A percentile compares a stretch with the other conserved stretches of the same genome.
Evolutionary conservation across 2,329 filamentous ascomycete species (phyloP).

Genomic region (Sphaceloma murrayae): DNA sequence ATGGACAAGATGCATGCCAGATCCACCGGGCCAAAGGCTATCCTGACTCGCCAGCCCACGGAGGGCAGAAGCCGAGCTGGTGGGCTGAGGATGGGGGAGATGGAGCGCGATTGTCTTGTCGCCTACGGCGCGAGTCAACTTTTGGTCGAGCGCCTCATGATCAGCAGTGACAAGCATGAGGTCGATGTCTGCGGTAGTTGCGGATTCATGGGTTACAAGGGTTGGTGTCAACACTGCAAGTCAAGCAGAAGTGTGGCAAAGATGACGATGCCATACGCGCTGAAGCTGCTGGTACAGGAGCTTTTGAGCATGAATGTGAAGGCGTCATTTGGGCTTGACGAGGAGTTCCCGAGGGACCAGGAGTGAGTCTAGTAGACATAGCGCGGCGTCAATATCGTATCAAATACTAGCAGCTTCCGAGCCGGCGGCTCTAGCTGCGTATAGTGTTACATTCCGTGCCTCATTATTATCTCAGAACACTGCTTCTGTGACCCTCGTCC

Average conservation of each 20-base stretch:
- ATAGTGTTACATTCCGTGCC: no score
- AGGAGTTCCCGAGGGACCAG: slow-evolving; percentile 64
- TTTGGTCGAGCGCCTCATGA: slow-evolving; percentile 86
- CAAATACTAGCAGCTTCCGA: no score
- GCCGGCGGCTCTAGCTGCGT: no score
- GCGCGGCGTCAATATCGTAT: no score
- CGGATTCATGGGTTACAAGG: slow-evolving; percentile 89
- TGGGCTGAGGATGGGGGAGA: slow-evolving; percentile 87
- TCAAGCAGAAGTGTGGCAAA: slow-evolving; percentile 73
- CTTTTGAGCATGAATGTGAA: slow-evolving; percentile 98
- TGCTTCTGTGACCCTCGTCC: slow-evolving; percentile 57
- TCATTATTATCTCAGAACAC: slow-evolving; percentile 56
- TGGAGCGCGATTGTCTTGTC: slow-evolving; percentile 97
- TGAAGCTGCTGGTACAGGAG: slow-evolving; percentile 92
- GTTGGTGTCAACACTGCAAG: slow-evolving; percentile 89
- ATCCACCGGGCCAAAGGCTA: slow-evolving; percentile 77
- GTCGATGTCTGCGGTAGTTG: slow-evolving; percentile 93
- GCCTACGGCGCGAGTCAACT: slow-evolving; percentile 93
- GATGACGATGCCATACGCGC: slow-evolving; percentile 96
- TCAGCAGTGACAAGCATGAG: slow-evolving; percentile 79
- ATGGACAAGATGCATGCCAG: slow-evolving; percentile 99
- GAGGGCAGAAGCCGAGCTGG: slow-evolving; percentile 90
- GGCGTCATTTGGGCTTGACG: slow-evolving; percentile 77
- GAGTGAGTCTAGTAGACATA: no score
- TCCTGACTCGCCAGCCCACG: slow-evolving; percentile 88